Conservation (phyloP, 768 basidiomycete genomes). For the Tylopilus vinaceipallidus region DNA sequence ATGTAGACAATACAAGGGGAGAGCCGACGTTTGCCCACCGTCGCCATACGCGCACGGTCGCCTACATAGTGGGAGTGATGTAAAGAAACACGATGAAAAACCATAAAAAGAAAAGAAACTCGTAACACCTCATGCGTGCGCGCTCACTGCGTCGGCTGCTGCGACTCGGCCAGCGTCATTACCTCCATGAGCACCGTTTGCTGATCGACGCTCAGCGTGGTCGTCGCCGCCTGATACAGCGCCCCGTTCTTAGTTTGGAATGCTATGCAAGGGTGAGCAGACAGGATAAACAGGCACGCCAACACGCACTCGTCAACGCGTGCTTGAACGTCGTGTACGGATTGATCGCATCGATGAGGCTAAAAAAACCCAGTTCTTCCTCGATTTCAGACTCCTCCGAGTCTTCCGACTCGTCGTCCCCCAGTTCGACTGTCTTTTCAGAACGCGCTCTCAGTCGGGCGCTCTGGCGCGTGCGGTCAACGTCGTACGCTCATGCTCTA, state of each 20-base stretch:
- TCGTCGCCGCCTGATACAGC: constrained; percentile 71
- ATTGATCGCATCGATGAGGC: constrained; percentile 76
- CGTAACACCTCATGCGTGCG: too few species aligned
- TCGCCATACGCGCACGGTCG: too few species aligned
- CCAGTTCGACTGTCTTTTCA: constrained; percentile 34
- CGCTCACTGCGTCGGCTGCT: constrained; percentile 13
- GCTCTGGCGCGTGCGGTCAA: too few species aligned
- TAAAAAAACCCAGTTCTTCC: constrained; percentile 85
- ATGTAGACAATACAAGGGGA: too few species aligned
- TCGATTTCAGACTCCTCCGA: constrained; percentile 61
- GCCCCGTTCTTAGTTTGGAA: constrained; percentile 73
- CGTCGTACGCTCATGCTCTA: too few species aligned
- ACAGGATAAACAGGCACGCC: background rate
- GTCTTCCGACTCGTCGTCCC: constrained; percentile 38
- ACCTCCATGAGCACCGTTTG: constrained; percentile 84
- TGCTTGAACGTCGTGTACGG: constrained; percentile 77
- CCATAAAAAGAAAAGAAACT: too few species aligned
- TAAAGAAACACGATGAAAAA: too few species aligned
- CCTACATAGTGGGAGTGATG: too few species aligned
- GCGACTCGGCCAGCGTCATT: constrained; percentile 64
- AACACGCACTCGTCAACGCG: constrained; percentile 61
- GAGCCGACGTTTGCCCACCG: too few species aligned
- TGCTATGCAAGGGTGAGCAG: constrained; percentile 34
- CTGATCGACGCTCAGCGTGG: constrained; percentile 67
- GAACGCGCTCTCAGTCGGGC: constrained; percentile 68